Percentiles rank a stretch among this genome's conserved stretches.
Evolutionary conservation across 768 basidiomycete genomes (phyloP).

Genomic region (Mycena polygramma): DNA sequence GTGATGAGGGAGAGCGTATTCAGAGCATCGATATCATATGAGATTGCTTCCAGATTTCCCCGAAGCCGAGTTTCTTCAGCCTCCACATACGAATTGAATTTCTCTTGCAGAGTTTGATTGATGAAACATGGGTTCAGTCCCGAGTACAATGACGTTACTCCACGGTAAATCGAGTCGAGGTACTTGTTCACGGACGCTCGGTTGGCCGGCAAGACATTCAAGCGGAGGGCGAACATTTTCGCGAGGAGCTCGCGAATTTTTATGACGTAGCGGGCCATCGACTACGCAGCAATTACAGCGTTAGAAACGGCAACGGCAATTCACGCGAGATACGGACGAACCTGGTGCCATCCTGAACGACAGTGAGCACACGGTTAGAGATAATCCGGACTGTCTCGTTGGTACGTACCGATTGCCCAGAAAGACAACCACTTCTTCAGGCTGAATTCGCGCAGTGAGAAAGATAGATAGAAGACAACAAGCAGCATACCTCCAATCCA

Average conservation of each 20-base stretch:
- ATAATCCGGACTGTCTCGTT: background rate
- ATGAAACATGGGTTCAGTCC: slow-evolving; percentile 40
- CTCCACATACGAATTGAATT: slow-evolving; percentile 43
- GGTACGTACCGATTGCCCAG: slow-evolving; percentile 48
- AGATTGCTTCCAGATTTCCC: slow-evolving; percentile 43
- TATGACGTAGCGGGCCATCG: slow-evolving; percentile 31
- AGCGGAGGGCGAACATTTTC: slow-evolving; percentile 35
- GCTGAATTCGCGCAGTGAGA: slow-evolving; percentile 22
- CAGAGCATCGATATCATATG: slow-evolving; percentile 49
- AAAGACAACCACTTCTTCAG: slow-evolving; percentile 49
- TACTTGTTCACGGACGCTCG: slow-evolving; percentile 35
- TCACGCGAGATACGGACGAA: background rate
- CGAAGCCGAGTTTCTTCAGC: slow-evolving; percentile 44
- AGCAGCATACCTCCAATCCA: slow-evolving; percentile 43
- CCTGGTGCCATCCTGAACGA: slow-evolving; percentile 31
- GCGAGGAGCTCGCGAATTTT: slow-evolving; percentile 36
- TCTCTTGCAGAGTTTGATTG: slow-evolving; percentile 40
- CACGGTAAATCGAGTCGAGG: slow-evolving; percentile 33
- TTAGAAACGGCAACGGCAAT: background rate
- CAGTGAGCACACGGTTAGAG: background rate
- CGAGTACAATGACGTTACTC: slow-evolving; percentile 29
- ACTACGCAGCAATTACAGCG: slow-evolving; percentile 2
- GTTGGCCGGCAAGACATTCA: slow-evolving; percentile 30
- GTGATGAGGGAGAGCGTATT: slow-evolving; percentile 46
- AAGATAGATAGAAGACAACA: background rate